Conservation (phyloP, 1,284 basidiomycete genomes). For the Sanguinoderma infundibulare region DNA sequence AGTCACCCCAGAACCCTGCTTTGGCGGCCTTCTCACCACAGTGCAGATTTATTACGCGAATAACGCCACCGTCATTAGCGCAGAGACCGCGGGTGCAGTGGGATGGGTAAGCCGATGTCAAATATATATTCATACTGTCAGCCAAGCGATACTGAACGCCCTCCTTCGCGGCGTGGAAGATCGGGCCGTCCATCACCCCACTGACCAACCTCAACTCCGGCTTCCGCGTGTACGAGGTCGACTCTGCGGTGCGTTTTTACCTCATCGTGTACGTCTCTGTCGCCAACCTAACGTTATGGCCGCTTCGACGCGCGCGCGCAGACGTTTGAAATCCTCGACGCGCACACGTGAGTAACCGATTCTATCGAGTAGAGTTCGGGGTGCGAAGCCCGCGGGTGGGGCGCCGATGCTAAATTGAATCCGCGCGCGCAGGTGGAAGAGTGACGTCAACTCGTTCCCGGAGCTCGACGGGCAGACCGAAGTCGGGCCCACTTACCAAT, state of each 20-base stretch:
- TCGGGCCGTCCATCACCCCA: slow-evolving; percentile 76
- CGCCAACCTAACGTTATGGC: background rate
- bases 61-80: slow-evolving; percentile 67
- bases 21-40: background rate
- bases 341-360: slow-evolving; percentile 64
- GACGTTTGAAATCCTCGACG: slow-evolving; percentile 78
- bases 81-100: slow-evolving; percentile 57
- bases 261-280: background rate
- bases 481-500: slow-evolving; percentile 67
- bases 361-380: slow-evolving; percentile 8
- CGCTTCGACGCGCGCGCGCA: slow-evolving; percentile 28
- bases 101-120: slow-evolving; percentile 50
- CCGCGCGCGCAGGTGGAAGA: slow-evolving; percentile 53
- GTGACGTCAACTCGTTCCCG: slow-evolving; percentile 62
- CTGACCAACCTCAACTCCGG: slow-evolving; percentile 78
- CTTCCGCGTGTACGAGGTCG: slow-evolving; percentile 81
- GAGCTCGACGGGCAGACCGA: slow-evolving; percentile 56
- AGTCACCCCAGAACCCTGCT: background rate
- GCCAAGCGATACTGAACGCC: background rate
- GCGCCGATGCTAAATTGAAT: background rate
- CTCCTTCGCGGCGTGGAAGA: slow-evolving; percentile 36
- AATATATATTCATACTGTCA: background rate
- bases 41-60: slow-evolving; percentile 75
- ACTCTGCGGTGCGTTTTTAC: slow-evolving; percentile 59
- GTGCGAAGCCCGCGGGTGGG: slow-evolving; percentile 1